Conservation (phyloP, 2,329 filamentous ascomycete genomes). For the Aureobasidium sp. region DNA sequence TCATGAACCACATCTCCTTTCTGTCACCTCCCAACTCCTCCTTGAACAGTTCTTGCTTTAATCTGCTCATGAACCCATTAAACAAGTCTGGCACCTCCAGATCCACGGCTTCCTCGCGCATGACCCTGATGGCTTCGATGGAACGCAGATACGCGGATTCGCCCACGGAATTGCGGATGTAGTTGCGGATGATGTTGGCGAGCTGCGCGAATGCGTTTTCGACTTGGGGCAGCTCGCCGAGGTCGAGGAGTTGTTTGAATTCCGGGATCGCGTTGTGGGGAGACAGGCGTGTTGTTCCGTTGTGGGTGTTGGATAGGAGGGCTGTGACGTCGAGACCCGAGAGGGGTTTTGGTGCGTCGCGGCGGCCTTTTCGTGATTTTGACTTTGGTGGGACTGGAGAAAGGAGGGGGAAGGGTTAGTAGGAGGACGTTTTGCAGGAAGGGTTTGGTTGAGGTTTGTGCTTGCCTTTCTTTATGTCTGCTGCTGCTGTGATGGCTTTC, state of each 20-base stretch:
- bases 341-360: constrained; percentile 68
- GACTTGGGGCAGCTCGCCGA: constrained; percentile 8
- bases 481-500: constrained; percentile 57
- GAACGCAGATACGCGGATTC: constrained; percentile 67
- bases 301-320: constrained; percentile 54
- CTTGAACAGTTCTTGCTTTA: constrained; percentile 66
- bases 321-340: constrained; percentile 84
- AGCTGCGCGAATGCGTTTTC: constrained; percentile 61
- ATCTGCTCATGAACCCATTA: constrained; percentile 61
- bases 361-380: constrained; percentile 56
- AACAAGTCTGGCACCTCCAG: constrained; percentile 70
- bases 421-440: background rate
- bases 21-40: constrained; percentile 70
- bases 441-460: background rate
- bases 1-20: constrained; percentile 72
- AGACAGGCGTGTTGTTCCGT: constrained; percentile 46
- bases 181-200: constrained; percentile 59
- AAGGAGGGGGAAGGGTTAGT: too few relatives aligned
- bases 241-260: constrained; percentile 70
- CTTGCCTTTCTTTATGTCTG: constrained; percentile 61
- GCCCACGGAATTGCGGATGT: constrained; percentile 67
- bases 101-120: constrained; percentile 69
- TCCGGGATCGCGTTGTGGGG: constrained; percentile 76
- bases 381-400: constrained; percentile 65
- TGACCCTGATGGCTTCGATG: constrained; percentile 66